Conservation (phyloP, 257 asterid species). For the Capsicum pubescens region DNA sequence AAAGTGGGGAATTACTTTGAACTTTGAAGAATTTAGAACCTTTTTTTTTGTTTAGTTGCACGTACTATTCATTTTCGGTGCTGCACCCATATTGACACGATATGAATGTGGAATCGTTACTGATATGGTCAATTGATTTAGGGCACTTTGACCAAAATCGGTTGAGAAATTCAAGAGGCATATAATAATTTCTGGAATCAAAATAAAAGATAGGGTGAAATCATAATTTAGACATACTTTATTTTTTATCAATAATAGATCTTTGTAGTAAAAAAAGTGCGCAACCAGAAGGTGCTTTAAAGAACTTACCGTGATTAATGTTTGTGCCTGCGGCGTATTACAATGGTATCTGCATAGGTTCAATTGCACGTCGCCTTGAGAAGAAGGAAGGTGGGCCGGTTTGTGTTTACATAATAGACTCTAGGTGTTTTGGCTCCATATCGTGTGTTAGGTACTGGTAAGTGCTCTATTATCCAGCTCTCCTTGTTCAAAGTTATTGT, state of each 20-base stretch:
- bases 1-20: background rate
- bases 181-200: too few species aligned
- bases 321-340: conserved; percentile 65
- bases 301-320: background rate
- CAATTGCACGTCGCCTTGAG: conserved; percentile 96
- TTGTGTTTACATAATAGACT: conserved; percentile 61
- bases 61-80: background rate
- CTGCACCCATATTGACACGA: background rate
- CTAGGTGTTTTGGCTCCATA: conserved; percentile 44
- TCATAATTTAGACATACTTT: too few species aligned
- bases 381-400: conserved; percentile 81
- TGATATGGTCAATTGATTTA: background rate
- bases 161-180: too few species aligned
- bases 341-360: conserved; percentile 91
- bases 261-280: too few species aligned
- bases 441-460: conserved; percentile 59
- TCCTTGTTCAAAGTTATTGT: background rate
- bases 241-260: too few species aligned
- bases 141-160: too few species aligned
- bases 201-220: too few species aligned
- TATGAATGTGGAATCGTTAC: background rate
- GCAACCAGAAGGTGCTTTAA: too few species aligned
- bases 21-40: background rate
- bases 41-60: background rate
- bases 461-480: conserved; percentile 30